phyloP scores from a whole-genome alignment of 2,329 filamentous ascomycete genomes.

The Xylaria sp. region DNA sequence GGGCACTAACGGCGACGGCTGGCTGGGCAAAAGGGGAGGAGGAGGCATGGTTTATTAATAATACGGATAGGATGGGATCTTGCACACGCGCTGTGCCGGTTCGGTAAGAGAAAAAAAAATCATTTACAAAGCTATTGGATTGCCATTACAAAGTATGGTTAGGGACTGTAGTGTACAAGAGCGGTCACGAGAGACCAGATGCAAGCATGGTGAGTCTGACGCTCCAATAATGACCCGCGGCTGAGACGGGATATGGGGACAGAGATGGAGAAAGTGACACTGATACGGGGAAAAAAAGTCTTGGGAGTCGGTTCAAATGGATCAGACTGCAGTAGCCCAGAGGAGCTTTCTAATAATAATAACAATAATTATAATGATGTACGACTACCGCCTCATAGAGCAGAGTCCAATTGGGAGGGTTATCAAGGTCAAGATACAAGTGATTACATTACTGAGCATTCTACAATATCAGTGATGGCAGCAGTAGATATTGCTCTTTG shows the following conservation, averaged over 20 bases:
- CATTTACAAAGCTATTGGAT: slow-evolving; percentile 13
- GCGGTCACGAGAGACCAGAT: slow-evolving; percentile 31
- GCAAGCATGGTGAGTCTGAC: slow-evolving; percentile 23
- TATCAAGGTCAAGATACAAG: too few relatives aligned
- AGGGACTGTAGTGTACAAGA: slow-evolving; percentile 14
- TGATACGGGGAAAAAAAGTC: slow-evolving; percentile 7
- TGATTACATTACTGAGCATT: neutral
- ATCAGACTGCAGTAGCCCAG: slow-evolving; percentile 18
- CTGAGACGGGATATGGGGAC: slow-evolving; percentile 18
- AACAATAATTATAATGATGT: too few relatives aligned
- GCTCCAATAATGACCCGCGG: slow-evolving; percentile 27
- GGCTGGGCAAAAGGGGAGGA: slow-evolving; percentile 47
- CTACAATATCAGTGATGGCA: neutral
- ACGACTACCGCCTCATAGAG: too few relatives aligned
- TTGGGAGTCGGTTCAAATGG: slow-evolving; percentile 15
- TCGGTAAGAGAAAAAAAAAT: slow-evolving; percentile 11
- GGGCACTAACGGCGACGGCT: slow-evolving; percentile 38
- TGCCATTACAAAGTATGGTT: slow-evolving; percentile 26
- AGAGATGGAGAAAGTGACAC: neutral
- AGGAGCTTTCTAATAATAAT: neutral
- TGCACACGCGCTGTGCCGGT: slow-evolving; percentile 26
- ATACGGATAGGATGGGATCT: slow-evolving; percentile 1
- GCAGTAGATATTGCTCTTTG: neutral
- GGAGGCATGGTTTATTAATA: slow-evolving; percentile 44
- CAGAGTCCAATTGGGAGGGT: slow-evolving; percentile 22